Evolutionary conservation across 202 grass and related monocot genomes (phyloP), one percentile per base, ranked within the genome.

Genomic region (Musa balbisiana): DNA sequence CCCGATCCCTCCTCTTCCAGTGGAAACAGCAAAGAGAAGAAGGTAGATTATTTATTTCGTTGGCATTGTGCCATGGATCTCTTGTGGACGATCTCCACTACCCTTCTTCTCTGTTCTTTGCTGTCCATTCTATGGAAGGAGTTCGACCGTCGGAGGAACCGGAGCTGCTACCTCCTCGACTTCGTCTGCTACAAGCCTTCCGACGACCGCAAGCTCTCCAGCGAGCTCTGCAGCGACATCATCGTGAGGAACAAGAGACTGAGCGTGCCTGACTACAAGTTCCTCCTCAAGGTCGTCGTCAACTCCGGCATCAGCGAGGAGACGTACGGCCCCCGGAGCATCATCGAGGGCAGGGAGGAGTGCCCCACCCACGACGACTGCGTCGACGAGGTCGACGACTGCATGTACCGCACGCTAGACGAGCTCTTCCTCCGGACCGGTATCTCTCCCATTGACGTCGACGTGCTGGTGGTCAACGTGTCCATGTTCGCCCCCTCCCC

Each of bases 231-330:
- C 67, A 12, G 67, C 33, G 43, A 70, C 8, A 29, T 70, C 23
- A 51, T 70, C 43, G 11, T 22, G 67, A 33, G 67, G 6, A 70
- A 70, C 17, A 5, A 12, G 67, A 33, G 67, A 19, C 49, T 70
- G 67, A 51, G 67, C 2, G 2, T 70, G 33, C 49, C 67, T 5
- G 67, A 70, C 15, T 70, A 70, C 8, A 70, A 70, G 67, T 70
- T 70, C 67, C 67, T 70, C 23, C 67, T 70, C 33, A 70, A 70
- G 67, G 19, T 52, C 16, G 43, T 70, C 43, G 49, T 52, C 43
- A 70, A 70, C 49, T 70, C 67, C 19, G 67, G 67, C 33, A 70
- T 70, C 67, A 70, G 67, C 67, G 67, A 70, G 67, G 33, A 51
- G 17, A 70, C 67, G 15, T 70, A 70, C 19, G 67, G 67, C 17